Base-by-base conservation (phyloP, 257 asterid genomes). In the Haberlea rhodopensis region DNA sequence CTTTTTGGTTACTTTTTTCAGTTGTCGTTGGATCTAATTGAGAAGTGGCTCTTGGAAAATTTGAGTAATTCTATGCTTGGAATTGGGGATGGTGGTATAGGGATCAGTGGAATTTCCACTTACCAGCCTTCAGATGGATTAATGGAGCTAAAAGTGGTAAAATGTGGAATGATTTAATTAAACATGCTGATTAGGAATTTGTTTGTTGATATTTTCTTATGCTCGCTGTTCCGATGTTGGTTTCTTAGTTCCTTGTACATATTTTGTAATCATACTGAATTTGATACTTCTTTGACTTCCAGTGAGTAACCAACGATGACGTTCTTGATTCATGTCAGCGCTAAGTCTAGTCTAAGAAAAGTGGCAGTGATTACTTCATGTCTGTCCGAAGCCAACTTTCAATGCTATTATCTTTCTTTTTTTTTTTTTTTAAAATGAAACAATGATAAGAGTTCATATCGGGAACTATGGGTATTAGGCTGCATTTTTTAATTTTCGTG, bases 11-110 rank as follows among this genome's bases (percentile, higher is more conserved):
- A 3, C 26, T 63, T 61, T 21, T 73, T 70, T 76, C 71, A 90
- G 99, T 77, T 94, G 67, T 80, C 96, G 18, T 61, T 94, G 81
- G 99, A 94, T 87, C 81, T 94, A 72, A 87, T 90, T 45, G 95
- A 83, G 76, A 84, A 79, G 46, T 87, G 99, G 97, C 72, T 94
- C 46, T 73, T 81, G 1, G 75, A 68, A 23, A 80, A 85, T 67
- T 71, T 82, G 64, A 73, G 72, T 28, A 76, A 72, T 62, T 72
- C 81, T 15, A 76, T 74, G 48, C 76, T 75, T 49, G 91, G 89
- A 73, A 73, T 53, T 24, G 80, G 67, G 20, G 78, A 73, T 64
- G 79, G 62, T 48, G 79, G 75, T 51, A 65, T 71, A 64, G 78
- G 82, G 55, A 70, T 91, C 22, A 57, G 79, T 60, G 96, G 94